Base-by-base conservation (phyloP, 306 rosid species). In the Vigna trinervia region DNA sequence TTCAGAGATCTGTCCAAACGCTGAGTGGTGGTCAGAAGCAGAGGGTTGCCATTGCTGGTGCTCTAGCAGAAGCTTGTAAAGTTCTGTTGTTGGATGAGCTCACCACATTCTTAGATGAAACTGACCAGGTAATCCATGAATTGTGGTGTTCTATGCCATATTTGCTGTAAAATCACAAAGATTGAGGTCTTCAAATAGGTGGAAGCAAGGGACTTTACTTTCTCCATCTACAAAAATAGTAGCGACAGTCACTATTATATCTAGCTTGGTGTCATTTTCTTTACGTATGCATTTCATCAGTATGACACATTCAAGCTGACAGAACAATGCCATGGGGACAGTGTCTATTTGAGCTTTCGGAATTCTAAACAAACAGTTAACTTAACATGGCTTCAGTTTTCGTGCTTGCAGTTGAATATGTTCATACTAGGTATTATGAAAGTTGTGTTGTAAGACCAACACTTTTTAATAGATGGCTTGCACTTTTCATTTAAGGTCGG, bases 11-110 rank as follows among this genome's bases (percentile, higher is more conserved):
- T 61, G 96, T 90, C 71, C 97, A 92, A 84, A 88, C 94, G 53
- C 89, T 92, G 15, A 92, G 97, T 69, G 96, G 97, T 54, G 96
- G 97, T 82, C 97, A 92, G 89, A 92, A 92, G 80, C 96, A 92
- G 82, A 90, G 97, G 81, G 91, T 92, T 71, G 97, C 96, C 78
- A 90, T 90, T 70, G 97, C 97, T 12, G 96, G 96, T 82, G 96
- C 96, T 86, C 85, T 92, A 56, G 97, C 96, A 58, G 97, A 92
- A 87, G 87, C 96, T 65, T 92, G 96, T 76, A 87, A 89, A 81
- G 96, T 92, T 72, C 85, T 92, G 71, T 80, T 92, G 78, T 78
- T 92, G 83, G 97, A 92, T 77, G 97, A 92, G 88, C 89, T 92
- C 76, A 89, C 97, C 13, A 92, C 97, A 34, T 92, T 92, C 75